These are phyloP conservation scores for Hyaloscypha hepaticicola DNA, from an alignment of 495 filamentous ascomycete species.

Conservation along the genomic window DNA sequence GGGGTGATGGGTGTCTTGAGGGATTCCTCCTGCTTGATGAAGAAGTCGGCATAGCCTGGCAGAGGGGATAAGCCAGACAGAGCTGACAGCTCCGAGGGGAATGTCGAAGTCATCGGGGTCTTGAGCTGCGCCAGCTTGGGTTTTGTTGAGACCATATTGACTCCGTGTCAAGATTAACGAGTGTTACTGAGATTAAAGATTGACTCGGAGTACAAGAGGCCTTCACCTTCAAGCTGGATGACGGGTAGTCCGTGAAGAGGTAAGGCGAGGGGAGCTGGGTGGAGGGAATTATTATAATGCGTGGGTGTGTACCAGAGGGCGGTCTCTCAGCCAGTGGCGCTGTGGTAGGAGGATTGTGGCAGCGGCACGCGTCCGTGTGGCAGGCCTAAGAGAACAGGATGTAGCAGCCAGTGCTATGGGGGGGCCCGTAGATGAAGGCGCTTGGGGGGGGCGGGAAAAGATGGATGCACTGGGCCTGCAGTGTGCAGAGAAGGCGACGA, in stretches of 20 bases:
- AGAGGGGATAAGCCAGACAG: conserved; percentile 49
- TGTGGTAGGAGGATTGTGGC: conserved; percentile 32
- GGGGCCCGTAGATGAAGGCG: conserved; percentile 41
- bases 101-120: conserved; percentile 76
- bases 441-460: conserved; percentile 30
- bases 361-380: conserved; percentile 22
- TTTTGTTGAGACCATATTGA: conserved; percentile 54
- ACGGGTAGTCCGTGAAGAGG: conserved; percentile 38
- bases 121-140: conserved; percentile 69
- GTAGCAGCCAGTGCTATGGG: conserved; percentile 34
- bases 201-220: conserved; percentile 38
- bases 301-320: conserved; percentile 32
- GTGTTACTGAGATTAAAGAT: conserved; percentile 41
- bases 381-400: conserved; percentile 14
- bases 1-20: conserved; percentile 87
- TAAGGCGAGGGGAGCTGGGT: conserved; percentile 34
- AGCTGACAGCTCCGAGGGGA: conserved; percentile 72
- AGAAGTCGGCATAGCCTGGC: conserved; percentile 48
- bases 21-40: conserved; percentile 53
- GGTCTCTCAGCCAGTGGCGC: conserved; percentile 16
- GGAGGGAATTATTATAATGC: conserved; percentile 26
- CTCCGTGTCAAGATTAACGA: conserved; percentile 29
- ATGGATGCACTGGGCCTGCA: conserved; percentile 26
- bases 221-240: conserved; percentile 39
- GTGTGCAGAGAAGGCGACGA: conserved; percentile 14